phyloP scores from a whole-genome alignment of 257 asterid genomes.

The Rhazya stricta region DNA sequence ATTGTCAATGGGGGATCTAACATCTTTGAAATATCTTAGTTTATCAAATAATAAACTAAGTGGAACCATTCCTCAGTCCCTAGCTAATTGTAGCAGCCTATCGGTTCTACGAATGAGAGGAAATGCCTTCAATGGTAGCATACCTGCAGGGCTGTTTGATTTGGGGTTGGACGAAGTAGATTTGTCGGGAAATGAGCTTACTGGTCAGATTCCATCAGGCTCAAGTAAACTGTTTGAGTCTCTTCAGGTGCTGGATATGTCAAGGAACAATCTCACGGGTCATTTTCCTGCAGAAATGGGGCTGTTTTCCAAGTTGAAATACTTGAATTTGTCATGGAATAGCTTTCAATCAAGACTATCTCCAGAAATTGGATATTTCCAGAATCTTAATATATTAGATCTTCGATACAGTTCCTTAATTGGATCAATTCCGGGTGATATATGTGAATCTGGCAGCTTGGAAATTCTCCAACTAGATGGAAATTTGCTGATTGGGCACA shows the following conservation, averaged over 20 bases:
- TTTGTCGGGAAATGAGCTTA: slow-evolving; percentile 60
- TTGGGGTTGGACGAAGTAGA: slow-evolving; percentile 64
- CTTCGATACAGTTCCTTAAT: slow-evolving; percentile 49
- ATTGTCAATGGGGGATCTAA: slow-evolving; percentile 45
- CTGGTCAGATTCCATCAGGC: slow-evolving; percentile 58
- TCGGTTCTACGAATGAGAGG: slow-evolving; percentile 48
- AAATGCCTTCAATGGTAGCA: slow-evolving; percentile 49
- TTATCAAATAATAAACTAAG: slow-evolving; percentile 41
- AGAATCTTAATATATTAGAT: slow-evolving; percentile 68
- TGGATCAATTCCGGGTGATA: slow-evolving; percentile 71
- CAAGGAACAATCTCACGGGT: slow-evolving; percentile 60
- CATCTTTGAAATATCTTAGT: slow-evolving; percentile 35
- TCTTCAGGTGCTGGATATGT: slow-evolving; percentile 62
- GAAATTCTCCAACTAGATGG: slow-evolving; percentile 89
- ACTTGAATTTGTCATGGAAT: slow-evolving; percentile 82
- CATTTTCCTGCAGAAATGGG: slow-evolving; percentile 74
- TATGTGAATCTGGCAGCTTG: slow-evolving; percentile 81
- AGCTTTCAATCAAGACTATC: slow-evolving; percentile 63
- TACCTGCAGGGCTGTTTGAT: slow-evolving; percentile 57
- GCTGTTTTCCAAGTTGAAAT: slow-evolving; percentile 56
- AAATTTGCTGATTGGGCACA: slow-evolving; percentile 59
- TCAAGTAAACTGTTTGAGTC: slow-evolving; percentile 52
- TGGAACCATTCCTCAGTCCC: slow-evolving; percentile 57
- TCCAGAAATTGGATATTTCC: slow-evolving; percentile 68
- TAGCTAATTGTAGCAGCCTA: slow-evolving; percentile 34